Evolutionary conservation across 192 early-diverging fungal genomes (phyloP).

Genomic region (Coemansia sp.): DNA sequence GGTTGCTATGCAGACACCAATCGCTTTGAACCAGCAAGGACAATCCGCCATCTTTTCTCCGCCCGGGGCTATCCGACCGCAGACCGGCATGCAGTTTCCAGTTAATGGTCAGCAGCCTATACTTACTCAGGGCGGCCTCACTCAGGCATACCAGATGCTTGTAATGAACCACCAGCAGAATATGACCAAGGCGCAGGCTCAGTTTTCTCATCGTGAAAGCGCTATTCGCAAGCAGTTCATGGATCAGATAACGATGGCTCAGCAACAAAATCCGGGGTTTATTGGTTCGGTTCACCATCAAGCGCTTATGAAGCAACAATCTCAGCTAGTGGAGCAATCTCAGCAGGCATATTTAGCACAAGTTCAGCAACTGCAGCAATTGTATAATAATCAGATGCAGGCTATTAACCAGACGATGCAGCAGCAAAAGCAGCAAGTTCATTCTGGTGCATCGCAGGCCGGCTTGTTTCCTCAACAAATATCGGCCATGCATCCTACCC

Average conservation of each 20-base stretch:
- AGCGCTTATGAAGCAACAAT: slow-evolving; percentile 40
- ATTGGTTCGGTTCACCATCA: slow-evolving; percentile 39
- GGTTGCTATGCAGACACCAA: slow-evolving; percentile 8
- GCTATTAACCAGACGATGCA: slow-evolving; percentile 28
- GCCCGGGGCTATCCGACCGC: slow-evolving; percentile 6
- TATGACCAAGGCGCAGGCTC: slow-evolving; percentile 35
- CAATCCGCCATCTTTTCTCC: background rate
- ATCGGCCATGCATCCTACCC: slow-evolving; percentile 14
- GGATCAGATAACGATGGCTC: slow-evolving; percentile 23
- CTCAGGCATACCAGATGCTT: slow-evolving; percentile 29
- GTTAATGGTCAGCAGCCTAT: background rate
- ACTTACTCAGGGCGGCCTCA: slow-evolving; percentile 6
- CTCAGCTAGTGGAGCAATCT: slow-evolving; percentile 40
- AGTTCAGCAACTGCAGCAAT: slow-evolving; percentile 30
- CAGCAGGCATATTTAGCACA: slow-evolving; percentile 37
- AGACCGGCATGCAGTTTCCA: slow-evolving; percentile 4
- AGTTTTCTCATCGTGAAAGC: slow-evolving; percentile 32
- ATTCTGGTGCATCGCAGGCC: slow-evolving; percentile 7
- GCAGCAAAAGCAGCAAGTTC: slow-evolving; percentile 30
- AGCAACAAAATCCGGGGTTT: slow-evolving; percentile 44
- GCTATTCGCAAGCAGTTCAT: slow-evolving; percentile 33
- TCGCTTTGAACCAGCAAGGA: background rate
- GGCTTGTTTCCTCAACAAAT: slow-evolving; percentile 13
- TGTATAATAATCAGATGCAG: slow-evolving; percentile 38
- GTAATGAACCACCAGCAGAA: slow-evolving; percentile 34